Base-by-base conservation (phyloP, 2,329 filamentous ascomycete genomes). In the Nannizziopsis barbatae region DNA sequence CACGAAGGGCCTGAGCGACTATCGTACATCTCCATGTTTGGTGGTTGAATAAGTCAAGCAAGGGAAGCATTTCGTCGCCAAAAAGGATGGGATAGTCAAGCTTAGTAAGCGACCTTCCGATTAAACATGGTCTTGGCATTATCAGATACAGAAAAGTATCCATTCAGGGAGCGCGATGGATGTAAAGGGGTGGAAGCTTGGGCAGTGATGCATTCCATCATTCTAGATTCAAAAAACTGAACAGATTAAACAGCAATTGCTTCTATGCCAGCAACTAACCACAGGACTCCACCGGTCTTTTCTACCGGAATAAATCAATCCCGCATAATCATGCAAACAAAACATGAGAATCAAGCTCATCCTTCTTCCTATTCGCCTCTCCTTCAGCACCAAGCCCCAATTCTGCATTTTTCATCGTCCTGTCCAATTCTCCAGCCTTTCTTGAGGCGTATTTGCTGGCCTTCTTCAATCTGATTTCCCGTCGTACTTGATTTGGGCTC, bases 401-500 rank as follows among this genome's bases (percentile, higher is more conserved):
- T 20, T 84, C 80, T 37, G 80, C 80, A 67, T 79, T 84, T 75
- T 84, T 92, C 49, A 80, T 76, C 60, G 82, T 72, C 54, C 81
- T 76, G 61, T 90, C 86, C 43, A 83, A 73, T 56, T 77, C 72
- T 57, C 84, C 80, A 62, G 94, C 88, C 27, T 81, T 79, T 52
- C 92, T 76, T 49, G 76, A 75, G 56, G 86, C 85, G 70, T 93
- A 90, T 57, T 80, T 80, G 42, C 79, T 77, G 0, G 89, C 86
- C 73, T 86, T 88, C 57, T 77, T 74, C 67, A 79, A 73, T 57
- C 86, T 75, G 57, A 94, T 67, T 55, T 96, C 92, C 36, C 86
- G 75, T 56, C 92, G 77, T 55, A 96, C 80, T 69, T 95, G 86
- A 77, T 98, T 98, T 8, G 92, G 92, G 57, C 84, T 92, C 47